Percentiles rank a stretch among this genome's conserved stretches.
Evolutionary conservation across 768 basidiomycete species (phyloP).

Genomic region (Dacryopinax primogenitus): DNA sequence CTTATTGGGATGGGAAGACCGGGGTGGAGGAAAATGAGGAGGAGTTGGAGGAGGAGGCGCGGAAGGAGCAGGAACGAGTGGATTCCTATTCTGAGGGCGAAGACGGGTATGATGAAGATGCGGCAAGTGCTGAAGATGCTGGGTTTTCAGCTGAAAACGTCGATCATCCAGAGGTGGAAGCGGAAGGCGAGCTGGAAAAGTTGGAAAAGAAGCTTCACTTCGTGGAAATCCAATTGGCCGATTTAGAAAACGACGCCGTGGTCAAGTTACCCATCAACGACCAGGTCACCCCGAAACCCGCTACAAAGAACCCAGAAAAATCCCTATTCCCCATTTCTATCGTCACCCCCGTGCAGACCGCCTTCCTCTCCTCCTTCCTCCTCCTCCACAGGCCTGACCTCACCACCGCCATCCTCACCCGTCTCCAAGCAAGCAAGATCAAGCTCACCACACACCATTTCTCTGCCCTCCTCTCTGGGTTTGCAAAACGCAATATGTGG

Average conservation of each 20-base stretch:
- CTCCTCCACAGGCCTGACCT: background rate
- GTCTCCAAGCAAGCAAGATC: background rate
- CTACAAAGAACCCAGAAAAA: too few species aligned
- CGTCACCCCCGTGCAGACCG: background rate
- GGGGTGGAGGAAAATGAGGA: background rate
- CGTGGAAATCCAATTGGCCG: background rate
- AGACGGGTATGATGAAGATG: background rate
- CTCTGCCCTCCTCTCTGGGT: background rate
- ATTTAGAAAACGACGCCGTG: background rate
- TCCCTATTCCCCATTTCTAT: background rate
- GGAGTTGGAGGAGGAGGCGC: background rate
- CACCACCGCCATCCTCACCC: background rate
- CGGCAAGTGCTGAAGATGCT: background rate
- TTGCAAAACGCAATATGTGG: background rate
- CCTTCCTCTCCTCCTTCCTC: background rate
- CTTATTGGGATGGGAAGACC: background rate
- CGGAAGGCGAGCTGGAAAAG: background rate
- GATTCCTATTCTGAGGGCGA: too few species aligned
- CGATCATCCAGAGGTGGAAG: background rate
- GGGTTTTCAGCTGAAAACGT: background rate
- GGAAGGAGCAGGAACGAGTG: background rate
- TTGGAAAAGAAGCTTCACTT: background rate
- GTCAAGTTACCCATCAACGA: background rate
- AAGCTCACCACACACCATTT: constrained; percentile 6
- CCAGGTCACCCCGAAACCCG: background rate